phyloP scores from a whole-genome alignment of 495 filamentous ascomycete genomes.

The Neurospora sp. region DNA sequence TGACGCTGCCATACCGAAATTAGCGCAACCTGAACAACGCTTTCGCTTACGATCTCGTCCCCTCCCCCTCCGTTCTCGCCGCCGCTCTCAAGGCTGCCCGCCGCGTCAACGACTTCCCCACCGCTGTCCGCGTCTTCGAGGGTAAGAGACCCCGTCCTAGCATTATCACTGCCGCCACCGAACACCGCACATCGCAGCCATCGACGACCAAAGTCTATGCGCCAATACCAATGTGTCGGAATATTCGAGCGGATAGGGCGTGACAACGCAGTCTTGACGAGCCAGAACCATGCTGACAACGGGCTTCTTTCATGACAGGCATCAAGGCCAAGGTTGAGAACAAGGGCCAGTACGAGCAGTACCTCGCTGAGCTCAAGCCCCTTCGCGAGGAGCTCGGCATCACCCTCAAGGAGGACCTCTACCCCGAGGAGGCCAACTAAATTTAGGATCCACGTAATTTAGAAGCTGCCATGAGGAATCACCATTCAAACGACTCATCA shows the following conservation, averaged over 20 bases:
- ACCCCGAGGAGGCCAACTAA: constrained; percentile 59
- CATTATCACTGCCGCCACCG: constrained; percentile 2
- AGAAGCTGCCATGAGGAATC: background rate
- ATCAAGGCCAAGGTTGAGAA: constrained; percentile 99
- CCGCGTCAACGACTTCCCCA: constrained; percentile 97
- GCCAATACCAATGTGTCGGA: background rate
- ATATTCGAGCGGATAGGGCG: background rate
- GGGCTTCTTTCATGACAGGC: constrained; percentile 39
- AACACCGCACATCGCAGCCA: constrained; percentile 2
- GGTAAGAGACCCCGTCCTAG: constrained; percentile 41
- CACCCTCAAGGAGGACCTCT: constrained; percentile 85
- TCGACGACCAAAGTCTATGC: background rate
- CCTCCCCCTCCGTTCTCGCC: constrained; percentile 81
- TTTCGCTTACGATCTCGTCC: constrained; percentile 99
- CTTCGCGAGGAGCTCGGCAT: constrained; percentile 92
- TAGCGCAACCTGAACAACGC: constrained; percentile 99
- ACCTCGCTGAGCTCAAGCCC: constrained; percentile 84
- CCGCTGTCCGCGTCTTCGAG: constrained; percentile 95
- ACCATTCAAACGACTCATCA: constrained; percentile 4
- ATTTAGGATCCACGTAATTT: background rate
- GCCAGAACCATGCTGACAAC: background rate
- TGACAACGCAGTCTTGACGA: background rate
- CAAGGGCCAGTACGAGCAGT: constrained; percentile 93
- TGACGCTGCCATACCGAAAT: constrained; percentile 5
- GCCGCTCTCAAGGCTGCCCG: constrained; percentile 86